Conservation (phyloP, 192 early-diverging fungal species). For the Spizellomyces sp. region DNA sequence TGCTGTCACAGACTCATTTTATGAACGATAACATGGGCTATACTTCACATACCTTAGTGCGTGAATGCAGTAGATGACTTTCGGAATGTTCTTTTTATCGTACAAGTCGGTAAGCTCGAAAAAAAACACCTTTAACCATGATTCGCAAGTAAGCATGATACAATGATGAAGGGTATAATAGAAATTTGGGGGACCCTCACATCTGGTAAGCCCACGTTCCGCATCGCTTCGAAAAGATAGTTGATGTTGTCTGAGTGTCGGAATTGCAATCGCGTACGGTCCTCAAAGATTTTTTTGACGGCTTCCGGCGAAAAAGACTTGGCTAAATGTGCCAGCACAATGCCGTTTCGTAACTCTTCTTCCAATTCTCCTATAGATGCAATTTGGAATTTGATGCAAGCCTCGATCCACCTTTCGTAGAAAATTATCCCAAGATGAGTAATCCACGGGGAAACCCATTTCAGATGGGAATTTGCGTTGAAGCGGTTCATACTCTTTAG, state of each 20-base stretch:
- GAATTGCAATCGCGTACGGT: conserved; percentile 77
- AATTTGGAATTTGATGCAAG: conserved; percentile 82
- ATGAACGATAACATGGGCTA: neutral
- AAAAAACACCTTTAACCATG: conserved; percentile 72
- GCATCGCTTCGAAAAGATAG: conserved; percentile 82
- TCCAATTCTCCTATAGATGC: conserved; percentile 78
- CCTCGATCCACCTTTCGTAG: conserved; percentile 87
- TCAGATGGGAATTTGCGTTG: neutral
- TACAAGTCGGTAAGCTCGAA: conserved; percentile 98
- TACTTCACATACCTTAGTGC: conserved; percentile 70
- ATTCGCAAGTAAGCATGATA: too few relatives aligned
- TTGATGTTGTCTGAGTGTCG: conserved; percentile 98
- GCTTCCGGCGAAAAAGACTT: conserved; percentile 77
- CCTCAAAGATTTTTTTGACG: conserved; percentile 85
- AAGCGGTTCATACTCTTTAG: conserved; percentile 78
- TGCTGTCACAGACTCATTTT: neutral
- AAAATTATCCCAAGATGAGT: neutral
- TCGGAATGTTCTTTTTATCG: conserved; percentile 98
- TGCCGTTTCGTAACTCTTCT: conserved; percentile 91
- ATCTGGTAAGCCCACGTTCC: conserved; percentile 78
- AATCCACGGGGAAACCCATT: neutral
- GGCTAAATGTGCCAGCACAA: conserved; percentile 88
- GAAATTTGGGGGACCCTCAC: conserved; percentile 32
- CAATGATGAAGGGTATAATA: too few relatives aligned
- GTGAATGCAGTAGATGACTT: conserved; percentile 98